Evolutionary conservation across 2,329 filamentous ascomycete genomes (phyloP), one percentile per base, ranked within the genome.

Genomic region (Acrodontium crateriforme): DNA sequence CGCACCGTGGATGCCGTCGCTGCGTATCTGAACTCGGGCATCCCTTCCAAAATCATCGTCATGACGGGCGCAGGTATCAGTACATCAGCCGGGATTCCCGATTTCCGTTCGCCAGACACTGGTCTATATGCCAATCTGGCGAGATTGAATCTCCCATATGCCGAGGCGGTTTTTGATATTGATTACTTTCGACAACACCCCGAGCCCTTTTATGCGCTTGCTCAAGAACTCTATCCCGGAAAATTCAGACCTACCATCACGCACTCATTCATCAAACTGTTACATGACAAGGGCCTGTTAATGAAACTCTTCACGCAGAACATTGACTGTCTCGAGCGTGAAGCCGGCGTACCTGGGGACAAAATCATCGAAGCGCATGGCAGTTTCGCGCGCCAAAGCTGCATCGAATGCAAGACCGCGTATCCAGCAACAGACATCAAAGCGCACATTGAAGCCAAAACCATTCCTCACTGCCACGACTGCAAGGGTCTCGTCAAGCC

Each of bases 251-350:
- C 89, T 0, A 98, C 89, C 2, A 64, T 95, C 30, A 79, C 84
- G 2, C 89, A 98, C 56, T 77, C 72, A 18, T 98, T 98, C 55
- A 75, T 98, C 45, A 67, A 73, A 9, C 63, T 98, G 14, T 71
- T 95, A 10, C 69, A 85, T 32, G 63, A 74, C 35, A 93, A 91
- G 56, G 73, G 71, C 3, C 61, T 87, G 21, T 61, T 98, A 14
- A 61, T 78, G 40, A 89, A 84, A 62, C 70, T 89, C 29, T 98
- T 95, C 54, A 94, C 89, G 0, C 89, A 98, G 50, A 98, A 98
- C 49, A 95, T 98, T 41, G 89, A 98, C 58, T 93, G 84, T 46
- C 67, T 98, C 9, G 89, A 98, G 57, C 72, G 85, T 13, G 67
- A 71, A 41, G 89, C 87, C 9, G 89, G 89, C 15, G 74, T 98